These are phyloP conservation scores for Epichloe hybrida DNA, from an alignment of 2,329 filamentous ascomycete genomes.

Conservation along the genomic window DNA sequence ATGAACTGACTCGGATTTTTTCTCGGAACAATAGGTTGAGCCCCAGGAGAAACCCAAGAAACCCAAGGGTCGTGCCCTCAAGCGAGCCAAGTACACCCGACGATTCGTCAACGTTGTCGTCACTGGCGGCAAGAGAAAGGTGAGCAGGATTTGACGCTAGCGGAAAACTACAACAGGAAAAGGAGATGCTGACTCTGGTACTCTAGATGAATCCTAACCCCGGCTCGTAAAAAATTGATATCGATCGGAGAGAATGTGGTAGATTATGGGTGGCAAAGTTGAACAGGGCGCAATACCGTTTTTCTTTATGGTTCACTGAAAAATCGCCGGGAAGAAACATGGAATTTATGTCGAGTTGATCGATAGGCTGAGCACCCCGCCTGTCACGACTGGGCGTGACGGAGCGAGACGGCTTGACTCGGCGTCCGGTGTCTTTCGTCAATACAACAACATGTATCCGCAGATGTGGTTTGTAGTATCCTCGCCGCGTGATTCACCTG, in stretches of 20 bases:
- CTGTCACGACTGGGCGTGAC: constrained; percentile 17
- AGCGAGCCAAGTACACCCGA: constrained; percentile 91
- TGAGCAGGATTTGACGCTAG: constrained; percentile 26
- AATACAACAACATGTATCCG: constrained; percentile 24
- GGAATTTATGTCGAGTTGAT: constrained; percentile 23
- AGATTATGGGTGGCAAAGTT: constrained; percentile 15
- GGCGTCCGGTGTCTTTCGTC: constrained; percentile 29
- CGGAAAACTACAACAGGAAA: not conserved
- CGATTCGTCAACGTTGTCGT: constrained; percentile 97
- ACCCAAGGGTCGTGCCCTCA: constrained; percentile 94
- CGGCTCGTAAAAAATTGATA: constrained; percentile 40
- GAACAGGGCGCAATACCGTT: constrained; percentile 1
- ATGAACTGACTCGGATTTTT: constrained; percentile 16
- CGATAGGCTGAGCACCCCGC: constrained; percentile 20
- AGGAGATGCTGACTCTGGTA: constrained; percentile 12
- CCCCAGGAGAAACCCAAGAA: constrained; percentile 90
- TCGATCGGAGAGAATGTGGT: constrained; percentile 10
- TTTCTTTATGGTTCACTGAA: not conserved
- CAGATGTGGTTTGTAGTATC: constrained; percentile 2
- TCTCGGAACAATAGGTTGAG: constrained; percentile 49
- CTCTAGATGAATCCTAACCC: constrained; percentile 78
- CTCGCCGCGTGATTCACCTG: not conserved
- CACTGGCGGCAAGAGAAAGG: constrained; percentile 98
- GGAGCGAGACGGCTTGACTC: constrained; percentile 24
- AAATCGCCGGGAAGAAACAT: constrained; percentile 20